A percentile compares a stretch with the other conserved stretches of the same genome.
phyloP scores from a whole-genome alignment of 2,329 filamentous ascomycete genomes.

The Colletotrichum sp. region DNA sequence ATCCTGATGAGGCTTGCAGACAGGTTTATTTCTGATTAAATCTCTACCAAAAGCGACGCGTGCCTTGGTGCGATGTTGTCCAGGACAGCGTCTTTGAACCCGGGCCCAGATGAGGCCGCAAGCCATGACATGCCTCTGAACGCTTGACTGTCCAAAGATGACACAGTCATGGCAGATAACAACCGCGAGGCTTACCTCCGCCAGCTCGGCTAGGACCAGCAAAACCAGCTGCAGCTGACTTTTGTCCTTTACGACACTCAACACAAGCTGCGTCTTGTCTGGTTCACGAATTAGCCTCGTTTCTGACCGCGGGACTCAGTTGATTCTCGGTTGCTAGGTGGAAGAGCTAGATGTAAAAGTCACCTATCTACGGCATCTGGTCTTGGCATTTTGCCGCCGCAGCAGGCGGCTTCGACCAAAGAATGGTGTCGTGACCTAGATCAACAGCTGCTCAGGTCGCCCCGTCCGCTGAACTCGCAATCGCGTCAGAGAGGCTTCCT shows the following conservation, averaged over 20 bases:
- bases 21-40: neutral
- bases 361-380: neutral
- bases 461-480: too few relatives aligned
- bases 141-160: neutral
- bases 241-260: neutral
- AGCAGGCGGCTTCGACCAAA: neutral
- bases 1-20: neutral
- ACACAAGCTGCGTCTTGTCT: neutral
- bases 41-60: neutral
- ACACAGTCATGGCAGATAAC: neutral
- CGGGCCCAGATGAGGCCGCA: neutral
- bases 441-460: too few relatives aligned
- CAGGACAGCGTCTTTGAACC: neutral
- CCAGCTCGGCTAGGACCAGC: neutral
- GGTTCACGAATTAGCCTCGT: neutral
- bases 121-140: neutral
- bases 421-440: too few relatives aligned
- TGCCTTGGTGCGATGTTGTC: neutral
- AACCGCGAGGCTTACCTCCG: neutral
- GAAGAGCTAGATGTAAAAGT: neutral
- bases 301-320: neutral
- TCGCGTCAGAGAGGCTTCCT: neutral
- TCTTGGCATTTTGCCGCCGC: neutral
- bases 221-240: neutral
- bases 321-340: neutral